Base-by-base conservation (phyloP, 306 rosid genomes). In the Psophocarpus tetragonolobus region DNA sequence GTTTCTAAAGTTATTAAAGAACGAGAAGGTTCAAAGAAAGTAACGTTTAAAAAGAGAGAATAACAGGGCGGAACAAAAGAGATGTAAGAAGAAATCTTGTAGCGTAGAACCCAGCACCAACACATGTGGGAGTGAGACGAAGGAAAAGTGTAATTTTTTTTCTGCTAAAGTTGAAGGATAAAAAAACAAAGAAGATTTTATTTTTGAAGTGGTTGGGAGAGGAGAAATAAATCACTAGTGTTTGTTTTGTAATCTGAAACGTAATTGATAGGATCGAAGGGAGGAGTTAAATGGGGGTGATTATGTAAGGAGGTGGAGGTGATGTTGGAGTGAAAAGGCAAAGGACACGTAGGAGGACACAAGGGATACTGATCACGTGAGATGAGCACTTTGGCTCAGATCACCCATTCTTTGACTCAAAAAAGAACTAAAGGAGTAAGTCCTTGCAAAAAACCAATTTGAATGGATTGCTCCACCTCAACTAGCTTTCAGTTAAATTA, bases 11-110 rank as follows among this genome's bases (percentile, higher is more conserved):
- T 63, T 60, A 81, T 85, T 58, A 80, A 89, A 91, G 88, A 87
- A 85, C 66, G 91, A 88, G 86, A 86, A 88, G 83, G 87, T 88
- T 83, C 81, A 78, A 73, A 67, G 85, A 88, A 91, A 90, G 90
- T 58, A 71, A 20, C 67, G 74, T 71, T 79, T 35, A 71, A 71
- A 78, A 68, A 77, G 60, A 17, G 57, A 69, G 36, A 44, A 53
- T 38, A 71, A 73, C 78, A 71, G 87, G 33, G 30, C 23, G 29
- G 61, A 21, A 23, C 32, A 54, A 54, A 54, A 54, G 62, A 54
- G 32, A 54, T 15, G 21, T 47, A 51, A 14, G 10, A 51, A 51
- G 13, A 51, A 51, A 51, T 11, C 18, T 56, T 56, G 33, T 12
- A 56, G 38, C 66, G 32, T 60, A 26, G 39, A 26, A 20, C 66